Conservation (phyloP, 169 alveolate species). For the Nephromyces sp. region DNA sequence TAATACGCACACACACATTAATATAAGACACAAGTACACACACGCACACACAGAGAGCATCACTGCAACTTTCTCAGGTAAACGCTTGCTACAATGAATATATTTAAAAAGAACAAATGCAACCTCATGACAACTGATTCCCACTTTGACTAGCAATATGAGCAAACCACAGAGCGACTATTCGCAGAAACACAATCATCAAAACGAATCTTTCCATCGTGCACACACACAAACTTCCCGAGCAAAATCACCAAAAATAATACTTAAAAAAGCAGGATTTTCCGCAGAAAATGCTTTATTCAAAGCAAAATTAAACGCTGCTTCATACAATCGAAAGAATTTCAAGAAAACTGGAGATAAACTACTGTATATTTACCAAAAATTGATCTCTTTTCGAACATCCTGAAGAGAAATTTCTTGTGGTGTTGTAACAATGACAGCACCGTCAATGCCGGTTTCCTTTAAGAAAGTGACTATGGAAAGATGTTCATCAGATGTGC, state of each 20-base stretch:
- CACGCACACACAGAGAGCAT: too few relatives aligned
- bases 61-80: too few relatives aligned
- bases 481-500: constrained; percentile 97
- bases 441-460: constrained; percentile 56
- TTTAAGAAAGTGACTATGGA: constrained; percentile 80
- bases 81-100: too few relatives aligned
- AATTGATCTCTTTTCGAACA: constrained; percentile 84
- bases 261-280: background rate
- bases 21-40: too few relatives aligned
- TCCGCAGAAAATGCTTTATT: background rate
- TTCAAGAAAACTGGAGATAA: background rate
- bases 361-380: constrained; percentile 46
- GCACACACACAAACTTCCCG: background rate
- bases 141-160: too few relatives aligned
- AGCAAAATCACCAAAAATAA: background rate
- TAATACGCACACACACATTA: too few relatives aligned
- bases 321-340: background rate
- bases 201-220: background rate
- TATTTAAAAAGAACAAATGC: too few relatives aligned
- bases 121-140: too few relatives aligned
- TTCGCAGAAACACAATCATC: background rate
- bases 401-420: constrained; percentile 81
- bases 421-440: constrained; percentile 66
- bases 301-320: background rate
- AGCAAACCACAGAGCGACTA: too few relatives aligned